Base-by-base conservation (phyloP, 192 early-diverging fungal species). In the Linnemannia exigua region DNA sequence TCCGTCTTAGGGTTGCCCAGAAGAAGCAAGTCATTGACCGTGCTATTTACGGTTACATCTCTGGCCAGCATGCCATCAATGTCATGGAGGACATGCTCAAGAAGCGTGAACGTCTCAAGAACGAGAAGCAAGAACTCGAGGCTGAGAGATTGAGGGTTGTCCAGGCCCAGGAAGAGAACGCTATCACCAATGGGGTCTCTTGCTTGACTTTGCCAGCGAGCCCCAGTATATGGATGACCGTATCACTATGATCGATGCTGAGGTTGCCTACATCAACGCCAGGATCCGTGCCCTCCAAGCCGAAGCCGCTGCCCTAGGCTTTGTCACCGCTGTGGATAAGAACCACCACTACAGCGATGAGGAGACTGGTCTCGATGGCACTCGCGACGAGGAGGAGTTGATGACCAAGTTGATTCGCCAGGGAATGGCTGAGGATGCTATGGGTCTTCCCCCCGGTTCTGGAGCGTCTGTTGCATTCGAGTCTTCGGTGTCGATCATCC, bases 161-260 rank as follows among this genome's bases (percentile, higher is more conserved):
- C 19, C 67, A 76, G 44, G 74, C 81, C 28, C 89, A 93, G 61
- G 76, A 84, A 36, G 79, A 82, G 41, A 81, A 74, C 5, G 78
- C 84, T 6, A 72, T 87, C 12, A 72, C 86, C 31, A 76, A 77
- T 37, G 84, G 84, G 48, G 78, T 20, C 25, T 79, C 35, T n/a
- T 80, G 74, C 77, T 86, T 22, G 84, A 86, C 77, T 86, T 86
- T 79, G 74, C 78, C 7, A 75, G 76, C 33, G 84, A 86, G 41
- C 84, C 84, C 19, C 89, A 90, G 74, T 87, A 90, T 41, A 89
- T 93, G 80, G 92, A 94, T 74, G 93, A 92, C 38, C 88, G 89
- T 9, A 77, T 94, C 61, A 88, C 90, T 25, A 80, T 90, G 70
- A 90, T 94, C n/a, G 87, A 87, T 51, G 91, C 90, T 15, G 92